A percentile compares a stretch with the other conserved stretches of the same genome.
Conservation (phyloP, 2,329 filamentous ascomycete genomes). For the Venturia asperata region DNA sequence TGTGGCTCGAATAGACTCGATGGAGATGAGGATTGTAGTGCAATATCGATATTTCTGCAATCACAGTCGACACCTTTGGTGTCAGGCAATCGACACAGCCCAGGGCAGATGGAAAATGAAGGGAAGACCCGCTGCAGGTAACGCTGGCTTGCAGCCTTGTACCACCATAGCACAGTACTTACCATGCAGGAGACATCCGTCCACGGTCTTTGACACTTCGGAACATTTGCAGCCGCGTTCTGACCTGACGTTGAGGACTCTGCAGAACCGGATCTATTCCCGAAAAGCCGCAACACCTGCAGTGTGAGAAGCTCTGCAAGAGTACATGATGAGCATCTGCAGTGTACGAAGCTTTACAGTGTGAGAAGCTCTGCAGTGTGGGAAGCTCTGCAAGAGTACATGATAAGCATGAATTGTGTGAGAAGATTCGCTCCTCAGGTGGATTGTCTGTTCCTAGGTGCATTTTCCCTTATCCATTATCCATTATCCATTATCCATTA, state of each 20-base stretch:
- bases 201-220: conserved; percentile 4
- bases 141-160: background rate
- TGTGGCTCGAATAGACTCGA: no score
- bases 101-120: background rate
- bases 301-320: no score
- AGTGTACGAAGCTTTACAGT: no score
- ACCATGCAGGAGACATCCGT: background rate
- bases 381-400: no score
- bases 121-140: conserved; percentile 1
- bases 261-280: background rate
- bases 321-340: background rate
- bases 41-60: conserved; percentile 1
- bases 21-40: no score
- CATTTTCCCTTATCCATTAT: background rate
- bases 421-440: background rate
- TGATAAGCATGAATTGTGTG: no score
- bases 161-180: no score
- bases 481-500: background rate
- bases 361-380: background rate
- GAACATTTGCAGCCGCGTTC: background rate
- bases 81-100: background rate
- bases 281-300: background rate
- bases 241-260: background rate
- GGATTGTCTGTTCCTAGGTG: background rate
- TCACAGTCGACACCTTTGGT: background rate